Percentiles rank a stretch among this genome's conserved stretches.
Conservation (phyloP, 2,329 filamentous ascomycete genomes). For the Sordariomycetes sp. region DNA sequence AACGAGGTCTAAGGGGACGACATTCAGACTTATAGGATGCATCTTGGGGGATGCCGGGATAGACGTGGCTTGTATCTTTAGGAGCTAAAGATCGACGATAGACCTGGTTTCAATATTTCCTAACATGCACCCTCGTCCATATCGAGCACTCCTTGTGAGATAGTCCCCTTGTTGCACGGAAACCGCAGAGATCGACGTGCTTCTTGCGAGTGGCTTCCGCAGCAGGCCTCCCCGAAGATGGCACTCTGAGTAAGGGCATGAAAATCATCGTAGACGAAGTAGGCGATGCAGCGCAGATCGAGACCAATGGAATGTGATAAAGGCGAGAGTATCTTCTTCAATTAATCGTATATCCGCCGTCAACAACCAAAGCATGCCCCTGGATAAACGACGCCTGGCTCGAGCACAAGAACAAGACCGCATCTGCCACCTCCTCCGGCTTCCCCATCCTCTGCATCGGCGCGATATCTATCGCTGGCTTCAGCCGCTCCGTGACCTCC, state of each 20-base stretch:
- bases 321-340: too few species aligned
- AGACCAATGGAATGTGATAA: too few species aligned
- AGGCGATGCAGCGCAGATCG: too few species aligned
- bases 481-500: constrained; percentile 23
- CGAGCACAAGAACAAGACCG: constrained; percentile 33
- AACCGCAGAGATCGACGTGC: too few species aligned
- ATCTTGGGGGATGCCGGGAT: neutral
- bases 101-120: too few species aligned
- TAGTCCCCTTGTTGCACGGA: too few species aligned
- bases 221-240: too few species aligned
- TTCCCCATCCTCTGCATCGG: constrained; percentile 37
- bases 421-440: constrained; percentile 33
- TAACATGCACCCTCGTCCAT: too few species aligned
- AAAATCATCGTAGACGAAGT: too few species aligned
- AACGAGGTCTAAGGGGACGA: neutral
- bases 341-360: constrained; percentile 38
- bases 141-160: too few species aligned
- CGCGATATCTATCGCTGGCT: constrained; percentile 27
- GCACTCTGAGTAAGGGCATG: too few species aligned
- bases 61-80: neutral
- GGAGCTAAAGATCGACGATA: neutral
- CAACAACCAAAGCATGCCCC: constrained; percentile 36
- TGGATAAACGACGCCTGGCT: constrained; percentile 35
- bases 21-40: neutral
- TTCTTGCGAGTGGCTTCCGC: too few species aligned